Conservation (phyloP, 441 rosid species). For the Raphanus hybrid region DNA sequence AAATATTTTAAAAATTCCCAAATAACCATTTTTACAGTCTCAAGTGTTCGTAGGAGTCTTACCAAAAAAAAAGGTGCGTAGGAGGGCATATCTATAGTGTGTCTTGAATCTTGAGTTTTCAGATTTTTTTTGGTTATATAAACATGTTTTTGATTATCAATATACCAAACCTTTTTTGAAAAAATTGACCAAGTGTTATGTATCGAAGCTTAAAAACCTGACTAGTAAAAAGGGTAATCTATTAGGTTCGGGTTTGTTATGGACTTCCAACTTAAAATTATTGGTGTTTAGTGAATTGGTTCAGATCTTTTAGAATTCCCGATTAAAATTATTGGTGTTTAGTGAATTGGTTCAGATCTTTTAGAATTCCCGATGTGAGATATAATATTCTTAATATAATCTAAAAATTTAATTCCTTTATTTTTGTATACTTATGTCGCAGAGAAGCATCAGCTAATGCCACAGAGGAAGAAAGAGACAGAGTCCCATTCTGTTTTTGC, state of each 20-base stretch:
- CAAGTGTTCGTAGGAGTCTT: neutral
- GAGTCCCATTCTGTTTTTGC: constrained; percentile 51
- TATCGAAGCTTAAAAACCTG: neutral
- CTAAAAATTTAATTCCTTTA: too few relatives aligned
- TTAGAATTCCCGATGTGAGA: too few relatives aligned
- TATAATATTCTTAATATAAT: too few relatives aligned
- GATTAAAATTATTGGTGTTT: too few relatives aligned
- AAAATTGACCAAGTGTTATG: too few relatives aligned
- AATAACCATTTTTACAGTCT: neutral
- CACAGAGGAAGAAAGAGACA: constrained; percentile 49
- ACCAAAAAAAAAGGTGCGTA: neutral
- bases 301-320: too few relatives aligned
- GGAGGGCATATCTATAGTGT: neutral
- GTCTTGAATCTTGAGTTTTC: neutral
- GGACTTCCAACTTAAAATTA: too few relatives aligned
- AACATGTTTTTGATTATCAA: neutral
- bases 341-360: too few relatives aligned
- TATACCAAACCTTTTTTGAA: neutral
- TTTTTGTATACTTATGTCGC: neutral
- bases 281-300: too few relatives aligned
- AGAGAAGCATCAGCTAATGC: constrained; percentile 54
- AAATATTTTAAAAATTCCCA: too few relatives aligned
- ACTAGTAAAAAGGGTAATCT: neutral
- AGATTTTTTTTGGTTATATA: neutral
- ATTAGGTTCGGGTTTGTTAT: too few relatives aligned